Base-by-base conservation (phyloP, 352 stramenopile genomes). In the Phytopythium montanum region DNA sequence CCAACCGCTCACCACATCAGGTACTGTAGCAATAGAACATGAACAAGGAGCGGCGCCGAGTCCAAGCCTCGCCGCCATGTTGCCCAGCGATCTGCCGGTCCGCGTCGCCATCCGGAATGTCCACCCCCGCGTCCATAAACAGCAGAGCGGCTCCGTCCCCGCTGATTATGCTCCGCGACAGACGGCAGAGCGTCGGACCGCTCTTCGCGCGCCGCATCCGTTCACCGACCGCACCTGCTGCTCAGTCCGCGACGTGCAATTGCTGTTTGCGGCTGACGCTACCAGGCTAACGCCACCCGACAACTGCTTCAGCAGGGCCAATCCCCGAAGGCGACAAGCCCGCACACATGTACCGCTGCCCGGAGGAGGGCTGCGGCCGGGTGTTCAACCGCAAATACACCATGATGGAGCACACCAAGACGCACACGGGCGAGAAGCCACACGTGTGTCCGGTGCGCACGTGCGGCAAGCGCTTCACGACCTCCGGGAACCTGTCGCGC, bases 391-490 rank as follows among this genome's bases (percentile, higher is more conserved):
- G 68, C 59, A 72, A 73, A 57, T 75, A 71, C 51, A 73, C 69
- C 29, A 65, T 76, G 16, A 61, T 62, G 9, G 65, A 73, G 49
- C 69, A 76, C 54, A 72, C 71, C 33, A 72, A 76, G 65, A 76
- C 66, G 25, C 59, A 67, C 50, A 76, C 67, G 55, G 61, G 55
- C 34, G 65, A 79, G 48, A 52, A 56, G 45, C 61, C 64, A 9
- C 62, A 80, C 16, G 66, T 75, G 28, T 80, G 72, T 38, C 51
- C 56, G 2, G 62, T 71, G 9, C 44, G 26, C 23, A 59, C 62
- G 0, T 80, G 72, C 29, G 72, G 57, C 57, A 80, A 77, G 64
- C 67, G 68, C 49, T 80, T 80, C 63, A 80, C 62, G 39, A 80
- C 72, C 23, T 69, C 66, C 7, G 72, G 72, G 28, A 80, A 80